These are phyloP conservation scores for Tuber calosporum DNA, from an alignment of 495 filamentous ascomycete species.

Conservation along the genomic window DNA sequence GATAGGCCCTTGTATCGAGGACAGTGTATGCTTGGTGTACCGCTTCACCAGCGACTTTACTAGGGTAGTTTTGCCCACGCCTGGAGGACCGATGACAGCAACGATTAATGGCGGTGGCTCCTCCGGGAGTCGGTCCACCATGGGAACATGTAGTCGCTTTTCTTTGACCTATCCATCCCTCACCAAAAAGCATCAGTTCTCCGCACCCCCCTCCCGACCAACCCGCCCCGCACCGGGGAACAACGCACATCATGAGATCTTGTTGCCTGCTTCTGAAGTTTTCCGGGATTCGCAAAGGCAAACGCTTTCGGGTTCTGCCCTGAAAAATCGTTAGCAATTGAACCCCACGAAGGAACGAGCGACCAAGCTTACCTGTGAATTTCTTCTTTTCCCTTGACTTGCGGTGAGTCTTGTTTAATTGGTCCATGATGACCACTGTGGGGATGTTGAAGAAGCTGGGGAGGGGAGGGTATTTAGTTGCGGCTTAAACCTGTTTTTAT, in stretches of 20 bases:
- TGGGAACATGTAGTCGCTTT: slow-evolving; percentile 88
- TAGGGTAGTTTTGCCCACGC: slow-evolving; percentile 69
- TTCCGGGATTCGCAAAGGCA: slow-evolving; percentile 74
- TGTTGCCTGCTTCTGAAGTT: slow-evolving; percentile 72
- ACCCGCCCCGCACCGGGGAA: not conserved
- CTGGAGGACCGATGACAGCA: slow-evolving; percentile 85
- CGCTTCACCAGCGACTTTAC: slow-evolving; percentile 88
- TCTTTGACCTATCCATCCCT: slow-evolving; percentile 64
- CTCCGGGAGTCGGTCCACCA: slow-evolving; percentile 85
- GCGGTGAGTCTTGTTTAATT: slow-evolving; percentile 78
- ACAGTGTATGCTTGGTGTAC: slow-evolving; percentile 91
- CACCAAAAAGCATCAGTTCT: slow-evolving; percentile 8
- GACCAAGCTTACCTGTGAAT: slow-evolving; percentile 49
- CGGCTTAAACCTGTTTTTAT: not conserved
- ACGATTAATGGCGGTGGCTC: slow-evolving; percentile 92
- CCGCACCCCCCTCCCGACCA: not conserved
- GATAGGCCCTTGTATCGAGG: slow-evolving; percentile 80
- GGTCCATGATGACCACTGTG: slow-evolving; percentile 57
- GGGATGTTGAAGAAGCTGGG: not conserved
- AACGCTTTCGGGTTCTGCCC: slow-evolving; percentile 89
- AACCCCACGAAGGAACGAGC: slow-evolving; percentile 33
- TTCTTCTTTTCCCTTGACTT: slow-evolving; percentile 89
- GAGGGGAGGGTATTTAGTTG: not conserved
- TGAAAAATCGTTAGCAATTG: slow-evolving; percentile 41
- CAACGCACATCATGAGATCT: slow-evolving; percentile 78